A percentile compares a stretch with the other conserved stretches of the same genome.
These are phyloP conservation scores for Neofusicoccum umdonicola DNA, from an alignment of 2,329 filamentous ascomycete genomes.

Conservation along the genomic window DNA sequence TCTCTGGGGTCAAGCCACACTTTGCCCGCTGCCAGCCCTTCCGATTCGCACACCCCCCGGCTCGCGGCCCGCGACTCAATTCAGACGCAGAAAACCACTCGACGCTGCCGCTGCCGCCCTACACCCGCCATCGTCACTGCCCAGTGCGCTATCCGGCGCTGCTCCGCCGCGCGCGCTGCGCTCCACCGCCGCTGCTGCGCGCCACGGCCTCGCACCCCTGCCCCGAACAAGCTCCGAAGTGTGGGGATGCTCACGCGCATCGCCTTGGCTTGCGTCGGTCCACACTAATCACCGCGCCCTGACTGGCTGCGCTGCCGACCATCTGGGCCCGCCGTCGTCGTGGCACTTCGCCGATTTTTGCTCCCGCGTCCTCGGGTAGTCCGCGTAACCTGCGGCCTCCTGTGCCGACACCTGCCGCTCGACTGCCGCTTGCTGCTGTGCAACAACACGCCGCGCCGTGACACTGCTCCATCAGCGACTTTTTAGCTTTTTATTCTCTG, in stretches of 20 bases:
- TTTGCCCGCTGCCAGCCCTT: no score
- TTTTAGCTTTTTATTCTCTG: no score
- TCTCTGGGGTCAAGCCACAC: not conserved
- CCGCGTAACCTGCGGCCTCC: not conserved
- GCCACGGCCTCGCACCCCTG: no score
- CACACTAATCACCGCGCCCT: not conserved
- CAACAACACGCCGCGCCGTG: no score
- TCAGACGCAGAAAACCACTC: not conserved
- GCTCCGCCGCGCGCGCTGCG: no score
- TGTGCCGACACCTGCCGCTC: no score
- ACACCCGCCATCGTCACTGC: not conserved
- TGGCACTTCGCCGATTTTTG: not conserved
- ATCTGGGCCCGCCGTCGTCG: not conserved
- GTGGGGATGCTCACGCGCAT: not conserved
- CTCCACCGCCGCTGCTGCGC: not conserved
- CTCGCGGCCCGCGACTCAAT: no score
- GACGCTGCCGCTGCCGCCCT: not conserved
- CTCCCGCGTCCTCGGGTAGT: not conserved
- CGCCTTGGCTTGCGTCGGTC: not conserved
- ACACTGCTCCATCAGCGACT: no score
- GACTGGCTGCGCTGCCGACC: not conserved
- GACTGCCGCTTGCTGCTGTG: no score
- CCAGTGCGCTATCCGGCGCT: not conserved
- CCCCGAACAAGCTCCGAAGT: slow-evolving; percentile 2
- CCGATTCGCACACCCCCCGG: no score